Base-by-base conservation (phyloP, 768 basidiomycete genomes). In the Hydnum rufescens region DNA sequence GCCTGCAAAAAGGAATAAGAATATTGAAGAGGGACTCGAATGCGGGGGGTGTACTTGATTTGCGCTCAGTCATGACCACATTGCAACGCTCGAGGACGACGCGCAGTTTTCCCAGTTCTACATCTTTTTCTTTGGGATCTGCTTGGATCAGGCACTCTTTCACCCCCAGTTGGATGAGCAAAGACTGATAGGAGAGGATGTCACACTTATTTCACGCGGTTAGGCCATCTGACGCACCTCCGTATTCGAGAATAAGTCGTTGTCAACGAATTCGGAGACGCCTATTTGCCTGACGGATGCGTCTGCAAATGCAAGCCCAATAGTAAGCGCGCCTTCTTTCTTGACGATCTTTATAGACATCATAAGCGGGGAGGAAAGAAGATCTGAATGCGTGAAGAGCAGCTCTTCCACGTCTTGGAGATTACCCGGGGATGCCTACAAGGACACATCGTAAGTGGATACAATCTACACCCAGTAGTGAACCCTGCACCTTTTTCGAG, bases 81-180 rank as follows among this genome's bases (percentile, higher is more conserved):
- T 80, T 80, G 59, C 92, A 96, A 13, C 93, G 72, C 53, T 96
- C 93, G 42, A 97, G 66, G 5, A 97, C 77, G 3, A 79, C 78
- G 58, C 77, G 78, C 34, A 96, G 69, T 64, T 93, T 95, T 57
- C 79, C 78, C 32, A 95, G 67, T 57, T 97, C 93, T 52, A 90
- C 70, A 60, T 96, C 89, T 0, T 58, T 60, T 26, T 57, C 51
- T 55, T 66, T 65, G 49, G 60, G 60, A 36, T 61, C 59, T 51
- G 55, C 76, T 76, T 1, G 82, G 71, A 97, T 69, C 51, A 97
- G 73, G 2, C 88, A 89, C 65, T 99, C 95, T 63, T 97, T 97
- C n/a, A 89, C 86, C 0, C 88, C 90, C 2, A 97, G 74, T 63
- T 99, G 95, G 54, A 97, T 97, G 32, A 96, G 68, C 31, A 97